Evolutionary conservation across 805 yeast genomes (phyloP), one percentile per base, ranked within the genome.

Genomic region (Kodamaea kaohsiungensis): DNA sequence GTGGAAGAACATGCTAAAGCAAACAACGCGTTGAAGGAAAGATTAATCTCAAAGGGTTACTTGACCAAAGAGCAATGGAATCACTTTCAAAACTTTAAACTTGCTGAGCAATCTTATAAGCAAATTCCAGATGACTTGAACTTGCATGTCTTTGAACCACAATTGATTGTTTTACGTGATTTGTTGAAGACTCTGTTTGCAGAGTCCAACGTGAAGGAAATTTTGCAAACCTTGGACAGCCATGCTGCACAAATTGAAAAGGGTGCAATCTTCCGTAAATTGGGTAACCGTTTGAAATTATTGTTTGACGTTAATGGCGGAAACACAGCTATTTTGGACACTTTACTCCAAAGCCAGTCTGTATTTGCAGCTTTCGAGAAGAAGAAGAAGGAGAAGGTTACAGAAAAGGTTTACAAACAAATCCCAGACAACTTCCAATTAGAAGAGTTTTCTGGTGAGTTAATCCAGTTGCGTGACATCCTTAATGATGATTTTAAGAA

Each of bases 261-360:
- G 7, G 50, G 47, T 9, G 60, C 62, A n/a, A 48, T 59, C 2
- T 49, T 49, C 27, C 48, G 51, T 13, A 61, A 59, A 17, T 54
- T 66, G 48, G 46, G 58, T 37, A 57, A 56, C 10, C 51, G 59
- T n/a, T 57, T 66, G 49, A 47, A 53, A 13, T 33, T 59, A 61
- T 74, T 53, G 71, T 85, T 35, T 65, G 66, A 69, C 15, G 59
- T 81, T 35, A 86, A 86, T 60, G 86, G 87, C 15, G 87, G 86
- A 1, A 80, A 83, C 59, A 73, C 86, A 1, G 80, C 80, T 51
- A 75, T 82, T 10, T 75, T 86, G 61, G 91, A 86, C 61, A 72
- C 86, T 1, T 62, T 86, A 43, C 62, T 83, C 17, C 78, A 81
- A 49, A 82, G 80, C 56, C 81, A 80, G 52, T 16, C 46, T 1